A percentile compares a stretch with the other conserved stretches of the same genome.
Evolutionary conservation across 2,329 filamentous ascomycete genomes (phyloP).

Genomic region (Penicillium rolfsii): DNA sequence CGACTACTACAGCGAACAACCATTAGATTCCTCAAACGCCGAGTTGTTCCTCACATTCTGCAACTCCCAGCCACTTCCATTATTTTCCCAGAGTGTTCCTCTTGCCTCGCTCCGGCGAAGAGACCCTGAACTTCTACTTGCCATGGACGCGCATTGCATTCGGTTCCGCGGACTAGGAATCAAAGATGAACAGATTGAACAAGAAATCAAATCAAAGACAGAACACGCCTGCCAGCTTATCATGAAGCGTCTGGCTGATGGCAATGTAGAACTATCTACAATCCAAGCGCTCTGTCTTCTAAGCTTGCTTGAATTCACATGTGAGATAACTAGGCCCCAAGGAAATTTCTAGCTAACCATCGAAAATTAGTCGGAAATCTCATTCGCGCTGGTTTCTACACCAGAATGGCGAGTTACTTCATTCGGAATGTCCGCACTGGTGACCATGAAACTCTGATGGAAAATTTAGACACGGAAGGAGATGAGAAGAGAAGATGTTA

Average conservation of each 20-base stretch:
- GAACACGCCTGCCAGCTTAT: slow-evolving; percentile 28
- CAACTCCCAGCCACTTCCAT: slow-evolving; percentile 39
- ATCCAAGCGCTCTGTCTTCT: slow-evolving; percentile 40
- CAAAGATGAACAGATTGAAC: slow-evolving; percentile 12
- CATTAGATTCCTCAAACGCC: slow-evolving; percentile 9
- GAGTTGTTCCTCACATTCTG: slow-evolving; percentile 38
- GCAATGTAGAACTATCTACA: slow-evolving; percentile 38
- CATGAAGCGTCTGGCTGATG: slow-evolving; percentile 34
- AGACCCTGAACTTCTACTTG: slow-evolving; percentile 34
- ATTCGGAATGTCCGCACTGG: slow-evolving; percentile 18
- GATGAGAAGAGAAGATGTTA: slow-evolving; percentile 35
- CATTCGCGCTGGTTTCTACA: slow-evolving; percentile 26
- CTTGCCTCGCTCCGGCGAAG: slow-evolving; percentile 20
- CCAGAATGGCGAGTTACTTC: slow-evolving; percentile 26
- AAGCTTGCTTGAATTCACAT: slow-evolving; percentile 36
- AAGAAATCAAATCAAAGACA: slow-evolving; percentile 23
- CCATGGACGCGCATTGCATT: slow-evolving; percentile 34
- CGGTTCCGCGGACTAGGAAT: slow-evolving; percentile 30
- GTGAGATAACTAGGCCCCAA: slow-evolving; percentile 17
- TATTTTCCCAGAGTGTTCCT: slow-evolving; percentile 31
- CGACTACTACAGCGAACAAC: background rate
- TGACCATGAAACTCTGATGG: slow-evolving; percentile 19
- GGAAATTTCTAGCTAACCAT: background rate
- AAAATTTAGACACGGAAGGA: slow-evolving; percentile 25
- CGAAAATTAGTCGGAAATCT: slow-evolving; percentile 21